phyloP scores from a whole-genome alignment of 495 filamentous ascomycete genomes.

The Penicillium samsonianum region DNA sequence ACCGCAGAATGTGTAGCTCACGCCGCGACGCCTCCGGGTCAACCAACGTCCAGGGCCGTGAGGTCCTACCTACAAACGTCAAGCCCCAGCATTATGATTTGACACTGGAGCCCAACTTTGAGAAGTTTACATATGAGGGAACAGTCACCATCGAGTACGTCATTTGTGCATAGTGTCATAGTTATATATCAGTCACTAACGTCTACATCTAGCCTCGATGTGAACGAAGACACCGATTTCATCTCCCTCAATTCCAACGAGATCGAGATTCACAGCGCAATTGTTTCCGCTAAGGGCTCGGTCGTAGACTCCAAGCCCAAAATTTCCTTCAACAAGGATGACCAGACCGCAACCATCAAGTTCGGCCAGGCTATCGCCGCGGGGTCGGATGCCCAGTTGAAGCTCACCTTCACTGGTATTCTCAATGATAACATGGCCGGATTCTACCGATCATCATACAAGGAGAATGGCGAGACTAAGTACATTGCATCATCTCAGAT shows the following conservation, averaged over 20 bases:
- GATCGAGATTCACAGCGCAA: constrained; percentile 77
- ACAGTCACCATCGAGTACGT: constrained; percentile 64
- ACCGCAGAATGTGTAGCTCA: constrained; percentile 53
- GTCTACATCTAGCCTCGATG: constrained; percentile 59
- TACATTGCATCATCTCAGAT: constrained; percentile 68
- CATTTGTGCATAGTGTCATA: neutral
- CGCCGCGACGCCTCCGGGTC: constrained; percentile 47
- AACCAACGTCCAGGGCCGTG: constrained; percentile 58
- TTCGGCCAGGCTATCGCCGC: constrained; percentile 59
- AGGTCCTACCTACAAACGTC: constrained; percentile 68
- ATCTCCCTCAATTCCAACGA: constrained; percentile 87
- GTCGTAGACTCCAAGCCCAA: constrained; percentile 54
- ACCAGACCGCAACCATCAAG: constrained; percentile 60
- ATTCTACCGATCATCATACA: constrained; percentile 69
- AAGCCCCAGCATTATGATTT: constrained; percentile 67
- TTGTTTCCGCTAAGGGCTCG: constrained; percentile 52
- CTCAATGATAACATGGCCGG: constrained; percentile 70
- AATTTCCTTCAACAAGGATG: constrained; percentile 57
- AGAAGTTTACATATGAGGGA: constrained; percentile 64
- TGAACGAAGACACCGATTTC: constrained; percentile 79
- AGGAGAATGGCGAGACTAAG: constrained; percentile 56
- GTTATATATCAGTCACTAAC: constrained; percentile 6
- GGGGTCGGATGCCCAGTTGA: constrained; percentile 60
- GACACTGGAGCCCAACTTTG: constrained; percentile 66
- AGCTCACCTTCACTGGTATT: constrained; percentile 60